These are phyloP conservation scores for Magnaporthiopsis incrustans DNA, from an alignment of 2,329 filamentous ascomycete genomes.

Conservation along the genomic window DNA sequence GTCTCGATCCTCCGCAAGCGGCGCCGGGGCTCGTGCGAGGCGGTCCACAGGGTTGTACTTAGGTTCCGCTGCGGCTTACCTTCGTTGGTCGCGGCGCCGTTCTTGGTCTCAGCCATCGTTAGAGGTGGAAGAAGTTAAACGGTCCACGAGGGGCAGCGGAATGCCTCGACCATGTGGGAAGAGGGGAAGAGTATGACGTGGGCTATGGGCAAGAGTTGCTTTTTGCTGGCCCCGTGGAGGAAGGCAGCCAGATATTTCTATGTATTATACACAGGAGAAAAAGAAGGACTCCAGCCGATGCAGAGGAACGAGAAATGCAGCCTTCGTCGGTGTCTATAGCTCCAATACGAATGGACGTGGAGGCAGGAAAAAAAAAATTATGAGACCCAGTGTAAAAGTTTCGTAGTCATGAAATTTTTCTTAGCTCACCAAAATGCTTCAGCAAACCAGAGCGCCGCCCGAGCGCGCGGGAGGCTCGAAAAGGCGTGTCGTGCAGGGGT, in stretches of 20 bases:
- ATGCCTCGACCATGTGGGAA: neutral
- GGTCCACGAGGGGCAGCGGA: neutral
- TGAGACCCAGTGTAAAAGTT: neutral
- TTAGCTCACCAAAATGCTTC: neutral
- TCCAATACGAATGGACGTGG: neutral
- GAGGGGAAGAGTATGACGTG: neutral
- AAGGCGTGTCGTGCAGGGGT: slow-evolving; percentile 6
- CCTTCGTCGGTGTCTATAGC: neutral
- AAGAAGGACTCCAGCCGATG: neutral
- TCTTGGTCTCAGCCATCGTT: slow-evolving; percentile 7
- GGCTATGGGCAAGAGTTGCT: neutral
- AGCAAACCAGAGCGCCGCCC: neutral
- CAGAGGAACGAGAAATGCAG: neutral
- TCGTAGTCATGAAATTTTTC: slow-evolving; percentile 8
- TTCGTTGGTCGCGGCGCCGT: slow-evolving; percentile 3
- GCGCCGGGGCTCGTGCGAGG: neutral
- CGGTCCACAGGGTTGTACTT: neutral
- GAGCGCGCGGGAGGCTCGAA: slow-evolving; percentile 5
- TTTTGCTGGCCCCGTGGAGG: neutral
- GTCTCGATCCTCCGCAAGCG: neutral
- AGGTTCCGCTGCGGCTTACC: neutral
- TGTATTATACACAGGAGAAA: neutral
- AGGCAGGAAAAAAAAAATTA: slow-evolving; percentile 6
- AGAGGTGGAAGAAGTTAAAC: neutral
- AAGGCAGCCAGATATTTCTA: neutral